phyloP scores from a whole-genome alignment of 495 filamentous ascomycete species.

The Penicillium roqueforti region DNA sequence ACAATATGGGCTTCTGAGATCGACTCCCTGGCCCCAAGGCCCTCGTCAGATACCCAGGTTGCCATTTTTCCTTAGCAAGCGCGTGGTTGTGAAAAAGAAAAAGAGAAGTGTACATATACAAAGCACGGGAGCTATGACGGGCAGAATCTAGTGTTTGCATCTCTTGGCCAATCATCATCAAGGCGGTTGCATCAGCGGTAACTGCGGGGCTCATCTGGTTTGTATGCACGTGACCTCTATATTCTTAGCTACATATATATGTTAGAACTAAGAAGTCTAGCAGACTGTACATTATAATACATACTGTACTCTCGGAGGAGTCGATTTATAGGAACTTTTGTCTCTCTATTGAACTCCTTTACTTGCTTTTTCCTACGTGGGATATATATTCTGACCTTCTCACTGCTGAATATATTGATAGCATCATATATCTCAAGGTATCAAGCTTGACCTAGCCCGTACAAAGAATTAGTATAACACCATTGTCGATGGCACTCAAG shows the following conservation, averaged over 20 bases:
- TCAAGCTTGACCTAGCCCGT: neutral
- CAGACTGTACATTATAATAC: neutral
- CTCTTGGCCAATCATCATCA: neutral
- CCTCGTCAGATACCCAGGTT: conserved; percentile 7
- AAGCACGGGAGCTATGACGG: conserved; percentile 3
- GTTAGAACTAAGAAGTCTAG: neutral
- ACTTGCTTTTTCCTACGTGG: no score
- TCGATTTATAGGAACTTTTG: no score
- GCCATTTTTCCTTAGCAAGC: conserved; percentile 11
- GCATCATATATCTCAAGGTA: neutral
- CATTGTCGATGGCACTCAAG: neutral
- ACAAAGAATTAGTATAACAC: neutral
- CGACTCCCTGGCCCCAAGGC: conserved; percentile 10
- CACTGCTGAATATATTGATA: no score
- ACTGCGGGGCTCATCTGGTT: conserved; percentile 1
- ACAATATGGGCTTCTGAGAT: conserved; percentile 20
- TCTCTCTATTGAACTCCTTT: no score
- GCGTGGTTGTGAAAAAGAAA: neutral
- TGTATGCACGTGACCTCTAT: neutral
- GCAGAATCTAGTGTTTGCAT: conserved; percentile 1
- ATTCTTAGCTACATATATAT: neutral
- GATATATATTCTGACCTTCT: no score
- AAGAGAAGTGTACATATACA: conserved; percentile 7
- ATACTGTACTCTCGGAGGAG: no score
- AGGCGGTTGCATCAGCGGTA: neutral